Base-by-base conservation (phyloP, 306 rosid species). In the Malus sieversii region DNA sequence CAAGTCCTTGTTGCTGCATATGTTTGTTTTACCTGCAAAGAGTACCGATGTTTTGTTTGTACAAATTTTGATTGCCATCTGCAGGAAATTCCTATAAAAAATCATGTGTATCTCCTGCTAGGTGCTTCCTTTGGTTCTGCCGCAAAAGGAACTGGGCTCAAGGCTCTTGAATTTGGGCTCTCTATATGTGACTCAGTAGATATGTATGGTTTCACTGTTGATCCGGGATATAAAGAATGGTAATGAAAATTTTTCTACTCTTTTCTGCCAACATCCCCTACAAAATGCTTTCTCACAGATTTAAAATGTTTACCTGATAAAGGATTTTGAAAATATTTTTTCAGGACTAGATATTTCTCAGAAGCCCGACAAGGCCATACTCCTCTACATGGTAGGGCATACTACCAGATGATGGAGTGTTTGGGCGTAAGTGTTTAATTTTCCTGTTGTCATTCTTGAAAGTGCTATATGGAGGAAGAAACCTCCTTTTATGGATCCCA, bases 221-320 rank as follows among this genome's bases (percentile, higher is more conserved):
- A 95, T 88, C 97, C 98, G 66, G 97, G 97, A 71, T 92, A 90
- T 86, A 95, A 92, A 83, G 98, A 95, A 92, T 95, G 98, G 98
- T 92, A 89, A 32, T 48, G 23, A 33, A 10, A 32, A 35, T 74
- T 58, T 68, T 58, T 48, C 30, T 75, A 10, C 33, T 44, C 25
- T 23, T 23, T 19, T 60, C 74, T 76, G 71, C 38, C 46, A 42
- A 74, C 66, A 55, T 74, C 55, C 72, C 58, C 75, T 58, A 19
- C 19, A 72, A 75, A 58, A 51, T 25, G 20, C 74, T 33, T 42
- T 66, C 61, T 20, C 65, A 55, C 62, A 72, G 30, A 61, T 48
- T 71, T 52, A 71, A 68, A 65, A 67, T 75, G 74, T 55, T 72
- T 72, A 55, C 25, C 80, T 73, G 77, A 83, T 69, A 51, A 29